Conservation (phyloP, 176 grass and related monocot species). For the Urochloa ruziziensis region DNA sequence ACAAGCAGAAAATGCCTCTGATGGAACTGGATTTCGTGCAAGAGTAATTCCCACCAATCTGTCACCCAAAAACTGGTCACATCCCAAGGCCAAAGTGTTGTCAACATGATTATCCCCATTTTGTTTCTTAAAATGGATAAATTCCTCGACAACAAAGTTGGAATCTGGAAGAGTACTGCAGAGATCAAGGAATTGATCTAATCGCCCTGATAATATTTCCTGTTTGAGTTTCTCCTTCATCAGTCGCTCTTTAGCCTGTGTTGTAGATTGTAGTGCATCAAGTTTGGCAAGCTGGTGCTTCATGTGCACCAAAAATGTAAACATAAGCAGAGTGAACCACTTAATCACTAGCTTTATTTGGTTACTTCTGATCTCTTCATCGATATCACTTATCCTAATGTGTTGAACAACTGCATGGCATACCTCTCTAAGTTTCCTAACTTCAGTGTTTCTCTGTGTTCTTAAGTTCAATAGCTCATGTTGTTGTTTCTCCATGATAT, state of each 20-base stretch:
- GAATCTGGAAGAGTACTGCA: constrained; percentile 48
- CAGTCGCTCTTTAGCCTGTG: constrained; percentile 37
- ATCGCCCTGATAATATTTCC: constrained; percentile 49
- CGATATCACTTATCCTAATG: constrained; percentile 27
- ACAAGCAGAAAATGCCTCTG: constrained; percentile 5
- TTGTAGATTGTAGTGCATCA: constrained; percentile 40
- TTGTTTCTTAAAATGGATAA: constrained; percentile 44
- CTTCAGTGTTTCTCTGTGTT: constrained; percentile 41
- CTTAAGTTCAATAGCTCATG: constrained; percentile 47
- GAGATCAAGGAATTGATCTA: constrained; percentile 46
- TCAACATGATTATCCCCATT: not conserved
- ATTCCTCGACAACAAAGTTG: constrained; percentile 53
- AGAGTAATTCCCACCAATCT: constrained; percentile 25
- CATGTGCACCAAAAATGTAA: constrained; percentile 63
- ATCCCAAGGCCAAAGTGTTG: not conserved
- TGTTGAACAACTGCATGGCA: constrained; percentile 45
- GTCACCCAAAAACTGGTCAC: constrained; percentile 3
- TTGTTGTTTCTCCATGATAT: constrained; percentile 54
- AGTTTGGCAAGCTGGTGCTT: constrained; percentile 48
- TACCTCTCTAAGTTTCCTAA: constrained; percentile 36
- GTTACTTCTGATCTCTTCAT: constrained; percentile 30
- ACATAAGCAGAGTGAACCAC: constrained; percentile 46
- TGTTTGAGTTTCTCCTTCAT: constrained; percentile 57
- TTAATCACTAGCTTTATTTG: constrained; percentile 45
- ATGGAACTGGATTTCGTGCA: not conserved